phyloP scores from a whole-genome alignment of 306 rosid genomes.

The Inga oerstediana region DNA sequence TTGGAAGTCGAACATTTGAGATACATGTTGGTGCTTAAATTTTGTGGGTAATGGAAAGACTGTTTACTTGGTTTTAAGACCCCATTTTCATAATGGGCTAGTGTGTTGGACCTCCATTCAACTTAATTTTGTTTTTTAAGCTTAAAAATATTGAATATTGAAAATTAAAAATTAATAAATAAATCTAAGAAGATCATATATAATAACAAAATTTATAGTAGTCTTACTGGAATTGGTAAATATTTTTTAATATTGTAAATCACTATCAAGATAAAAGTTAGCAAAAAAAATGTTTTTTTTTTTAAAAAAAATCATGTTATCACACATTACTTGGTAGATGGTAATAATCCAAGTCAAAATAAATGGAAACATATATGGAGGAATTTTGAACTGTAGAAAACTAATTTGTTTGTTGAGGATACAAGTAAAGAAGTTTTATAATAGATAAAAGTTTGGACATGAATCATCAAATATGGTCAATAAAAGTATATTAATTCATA shows the following conservation, averaged over 20 bases:
- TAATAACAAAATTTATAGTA: too few relatives aligned
- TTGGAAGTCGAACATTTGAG: neutral
- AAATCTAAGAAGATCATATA: neutral
- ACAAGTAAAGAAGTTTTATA: too few relatives aligned
- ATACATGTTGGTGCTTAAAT: slow-evolving; percentile 8
- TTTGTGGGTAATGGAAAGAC: slow-evolving; percentile 9
- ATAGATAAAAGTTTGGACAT: too few relatives aligned
- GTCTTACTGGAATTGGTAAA: neutral
- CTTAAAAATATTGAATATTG: neutral
- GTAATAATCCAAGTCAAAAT: neutral
- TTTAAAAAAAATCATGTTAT: too few relatives aligned
- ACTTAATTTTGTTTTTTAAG: slow-evolving; percentile 23
- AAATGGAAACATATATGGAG: neutral
- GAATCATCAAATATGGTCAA: too few relatives aligned
- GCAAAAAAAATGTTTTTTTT: neutral
- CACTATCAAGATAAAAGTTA: neutral
- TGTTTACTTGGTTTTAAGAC: neutral
- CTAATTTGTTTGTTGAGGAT: neutral
- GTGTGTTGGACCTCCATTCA: neutral
- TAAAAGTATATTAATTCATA: too few relatives aligned
- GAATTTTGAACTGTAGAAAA: neutral
- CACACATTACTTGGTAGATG: neutral
- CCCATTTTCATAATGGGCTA: slow-evolving; percentile 22
- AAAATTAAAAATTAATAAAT: too few relatives aligned
- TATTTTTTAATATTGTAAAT: neutral